Evolutionary conservation across 805 yeast genomes (phyloP).

Genomic region (Yamadazyma tumulicola): DNA sequence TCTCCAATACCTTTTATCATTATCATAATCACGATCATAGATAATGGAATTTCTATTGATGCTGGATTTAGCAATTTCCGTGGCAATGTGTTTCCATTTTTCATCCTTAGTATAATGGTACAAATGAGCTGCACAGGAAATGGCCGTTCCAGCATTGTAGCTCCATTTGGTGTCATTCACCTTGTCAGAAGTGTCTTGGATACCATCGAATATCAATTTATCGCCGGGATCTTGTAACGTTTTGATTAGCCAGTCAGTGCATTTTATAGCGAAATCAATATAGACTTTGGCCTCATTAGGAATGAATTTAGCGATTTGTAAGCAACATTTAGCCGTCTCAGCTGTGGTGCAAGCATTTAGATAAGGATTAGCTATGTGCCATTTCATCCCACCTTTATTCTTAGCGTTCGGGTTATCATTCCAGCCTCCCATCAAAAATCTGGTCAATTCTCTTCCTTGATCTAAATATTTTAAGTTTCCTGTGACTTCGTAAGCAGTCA

Average conservation of each 20-base stretch:
- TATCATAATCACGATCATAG: conserved; percentile 61
- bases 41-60: conserved; percentile 53
- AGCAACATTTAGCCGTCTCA: conserved; percentile 60
- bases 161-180: conserved; percentile 58
- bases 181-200: conserved; percentile 41
- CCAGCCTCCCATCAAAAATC: conserved; percentile 66
- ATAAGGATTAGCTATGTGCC: conserved; percentile 63
- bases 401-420: conserved; percentile 39
- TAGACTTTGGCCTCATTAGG: conserved; percentile 46
- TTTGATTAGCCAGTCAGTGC: conserved; percentile 55
- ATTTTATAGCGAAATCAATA: conserved; percentile 55
- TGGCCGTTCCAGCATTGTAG: conserved; percentile 64
- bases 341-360: conserved; percentile 66
- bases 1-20: conserved; percentile 57
- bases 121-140: conserved; percentile 51
- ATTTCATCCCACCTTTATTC: conserved; percentile 58
- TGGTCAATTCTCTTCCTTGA: conserved; percentile 53
- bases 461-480: conserved; percentile 50
- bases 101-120: conserved; percentile 48
- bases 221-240: conserved; percentile 51
- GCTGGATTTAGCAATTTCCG: conserved; percentile 54
- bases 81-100: conserved; percentile 47
- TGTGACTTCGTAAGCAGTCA: conserved; percentile 68
- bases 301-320: conserved; percentile 52
- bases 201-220: conserved; percentile 59